Evolutionary conservation across 148 eudicot genomes (phyloP), one percentile per base, ranked within the genome.

Genomic region (Fagopyrum tataricum): DNA sequence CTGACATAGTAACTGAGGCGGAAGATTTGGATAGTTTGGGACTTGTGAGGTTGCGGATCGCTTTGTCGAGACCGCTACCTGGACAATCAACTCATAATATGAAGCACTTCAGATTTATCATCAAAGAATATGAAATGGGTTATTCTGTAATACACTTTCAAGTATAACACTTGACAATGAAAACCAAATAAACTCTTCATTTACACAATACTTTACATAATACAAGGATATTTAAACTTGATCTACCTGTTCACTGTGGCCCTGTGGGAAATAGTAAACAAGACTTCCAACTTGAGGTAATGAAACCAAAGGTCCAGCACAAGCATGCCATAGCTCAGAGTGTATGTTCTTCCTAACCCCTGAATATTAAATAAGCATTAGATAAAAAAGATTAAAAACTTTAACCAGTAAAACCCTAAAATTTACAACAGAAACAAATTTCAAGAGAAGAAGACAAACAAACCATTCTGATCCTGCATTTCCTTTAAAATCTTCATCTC

Each of bases 211-310:
- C 39, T 23, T 59, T 37, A 39, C 66, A 9, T 59, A 23, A 24
- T 23, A 59, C 21, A 24, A 18, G 2, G 20, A 18, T 9, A 23
- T 59, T 59, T 23, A 59, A 59, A 6, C 17, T 59, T 20, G 9
- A 59, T 39, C 76, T 77, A 92, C 98, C 91, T 95, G 98, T 75
- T 96, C 99, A 75, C 92, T 96, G 76, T 96, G 99, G 10, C 99
- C 99, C 83, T 92, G 99, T 67, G 99, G 98, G 75, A 91, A 91
- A 84, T 95, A 95, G 80, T 87, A 90, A 62, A 95, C 93, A 74
- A 95, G 91, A 84, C 93, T 95, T 78, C 98, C 98, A n/a, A 91
- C 86, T 76, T 86, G 96, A 78, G 98, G 98, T 85, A 95, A 84
- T 46, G 81, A 87, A 43, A 88, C 91, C 71, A 95, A 82, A 67